A percentile compares a stretch with the other conserved stretches of the same genome.
Conservation (phyloP, 805 yeast genomes). For the Barnettozyma botsteinii region DNA sequence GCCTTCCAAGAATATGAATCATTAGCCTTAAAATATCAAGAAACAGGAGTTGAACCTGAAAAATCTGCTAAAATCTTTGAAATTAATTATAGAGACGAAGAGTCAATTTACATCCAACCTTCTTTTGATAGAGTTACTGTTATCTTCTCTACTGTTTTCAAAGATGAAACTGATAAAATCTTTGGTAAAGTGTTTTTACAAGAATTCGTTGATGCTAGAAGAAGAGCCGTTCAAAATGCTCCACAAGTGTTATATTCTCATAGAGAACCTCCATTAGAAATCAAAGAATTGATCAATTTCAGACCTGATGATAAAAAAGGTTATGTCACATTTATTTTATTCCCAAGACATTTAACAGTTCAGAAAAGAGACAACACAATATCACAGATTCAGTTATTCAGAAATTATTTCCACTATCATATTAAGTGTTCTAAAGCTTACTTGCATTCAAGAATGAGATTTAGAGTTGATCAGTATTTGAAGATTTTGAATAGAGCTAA, state of each 20-base stretch:
- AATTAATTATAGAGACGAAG: conserved; percentile 87
- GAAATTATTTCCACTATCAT: conserved; percentile 98
- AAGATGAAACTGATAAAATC: conserved; percentile 93
- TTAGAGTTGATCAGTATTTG: conserved; percentile 86
- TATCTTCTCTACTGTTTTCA: conserved; percentile 87
- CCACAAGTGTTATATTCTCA: conserved; percentile 95
- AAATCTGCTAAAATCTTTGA: conserved; percentile 21
- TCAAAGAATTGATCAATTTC: conserved; percentile 39
- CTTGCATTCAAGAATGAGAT: conserved; percentile 98
- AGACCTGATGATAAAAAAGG: conserved; percentile 42
- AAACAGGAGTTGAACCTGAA: conserved; percentile 26
- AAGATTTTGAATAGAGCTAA: conserved; percentile 96
- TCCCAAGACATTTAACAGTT: conserved; percentile 68
- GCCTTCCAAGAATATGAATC: conserved; percentile 79
- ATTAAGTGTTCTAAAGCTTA: conserved; percentile 98
- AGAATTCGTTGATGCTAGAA: conserved; percentile 94
- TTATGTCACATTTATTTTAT: conserved; percentile 64
- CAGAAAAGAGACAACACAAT: conserved; percentile 80
- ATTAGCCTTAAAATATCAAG: conserved; percentile 33
- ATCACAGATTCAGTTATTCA: conserved; percentile 83
- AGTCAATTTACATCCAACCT: conserved; percentile 84
- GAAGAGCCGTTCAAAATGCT: conserved; percentile 92
- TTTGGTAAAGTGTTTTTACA: conserved; percentile 86
- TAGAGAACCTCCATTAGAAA: conserved; percentile 89
- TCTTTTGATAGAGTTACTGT: conserved; percentile 95